Conservation (phyloP, 441 rosid genomes). For the Corymbia citriodora region DNA sequence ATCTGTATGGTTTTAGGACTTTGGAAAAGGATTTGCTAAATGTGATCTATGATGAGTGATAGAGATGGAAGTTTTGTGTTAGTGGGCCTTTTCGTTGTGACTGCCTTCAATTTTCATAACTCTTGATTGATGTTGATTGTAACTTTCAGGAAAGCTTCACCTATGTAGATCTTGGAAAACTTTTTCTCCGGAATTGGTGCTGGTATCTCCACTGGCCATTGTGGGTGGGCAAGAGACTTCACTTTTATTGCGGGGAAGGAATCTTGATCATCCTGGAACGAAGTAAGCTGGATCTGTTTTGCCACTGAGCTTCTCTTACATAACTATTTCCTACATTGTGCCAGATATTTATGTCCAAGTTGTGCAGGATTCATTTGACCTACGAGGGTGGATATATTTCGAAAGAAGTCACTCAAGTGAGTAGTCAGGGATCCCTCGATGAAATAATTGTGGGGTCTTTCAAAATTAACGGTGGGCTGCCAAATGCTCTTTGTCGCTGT, state of each 20-base stretch:
- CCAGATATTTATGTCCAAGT: background rate
- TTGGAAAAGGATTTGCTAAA: background rate
- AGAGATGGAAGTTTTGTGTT: background rate
- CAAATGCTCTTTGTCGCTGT: constrained; percentile 55
- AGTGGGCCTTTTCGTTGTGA: background rate
- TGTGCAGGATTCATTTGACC: constrained; percentile 59
- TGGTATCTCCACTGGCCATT: constrained; percentile 76
- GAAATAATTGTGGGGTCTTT: constrained; percentile 52
- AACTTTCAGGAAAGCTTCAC: constrained; percentile 54
- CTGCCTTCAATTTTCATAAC: background rate
- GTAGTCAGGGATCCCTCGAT: constrained; percentile 31
- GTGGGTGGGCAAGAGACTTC: constrained; percentile 65
- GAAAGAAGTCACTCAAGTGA: constrained; percentile 32
- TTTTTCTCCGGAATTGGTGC: constrained; percentile 77
- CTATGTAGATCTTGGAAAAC: constrained; percentile 70
- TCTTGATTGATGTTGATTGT: background rate
- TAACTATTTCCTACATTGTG: background rate
- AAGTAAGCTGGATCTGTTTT: constrained; percentile 35
- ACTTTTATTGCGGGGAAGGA: constrained; percentile 68
- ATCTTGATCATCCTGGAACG: constrained; percentile 58
- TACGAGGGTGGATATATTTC: constrained; percentile 63
- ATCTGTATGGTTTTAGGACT: background rate
- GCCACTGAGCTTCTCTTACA: background rate
- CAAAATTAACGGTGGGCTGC: constrained; percentile 30
- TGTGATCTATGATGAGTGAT: background rate